Percentiles rank a stretch among this genome's conserved stretches.
Evolutionary conservation across 208 protist genomes (phyloP).

Genomic region (Leishmania aethiopica): DNA sequence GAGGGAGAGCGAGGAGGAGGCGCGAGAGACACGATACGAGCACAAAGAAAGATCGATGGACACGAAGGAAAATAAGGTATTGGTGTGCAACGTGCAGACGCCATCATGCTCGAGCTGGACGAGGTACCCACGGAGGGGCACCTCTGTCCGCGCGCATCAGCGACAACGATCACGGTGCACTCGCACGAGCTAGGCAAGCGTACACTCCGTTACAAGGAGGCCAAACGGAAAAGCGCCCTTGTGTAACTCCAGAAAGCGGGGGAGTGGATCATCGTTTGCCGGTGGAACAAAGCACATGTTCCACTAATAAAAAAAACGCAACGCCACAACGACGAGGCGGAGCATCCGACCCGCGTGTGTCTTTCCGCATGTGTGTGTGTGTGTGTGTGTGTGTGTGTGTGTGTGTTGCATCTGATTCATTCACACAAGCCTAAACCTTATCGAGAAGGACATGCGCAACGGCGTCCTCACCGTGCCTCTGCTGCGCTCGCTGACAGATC

Average conservation of each 20-base stretch:
- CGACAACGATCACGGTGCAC: not conserved
- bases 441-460: too few species aligned
- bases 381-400: not conserved
- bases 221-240: not conserved
- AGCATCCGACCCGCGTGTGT: not conserved
- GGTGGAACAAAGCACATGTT: not conserved
- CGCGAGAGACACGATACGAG: not conserved
- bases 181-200: not conserved
- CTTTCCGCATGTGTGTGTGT: not conserved
- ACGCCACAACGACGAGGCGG: not conserved
- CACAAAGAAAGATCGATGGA: not conserved
- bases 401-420: not conserved
- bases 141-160: not conserved
- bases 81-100: not conserved
- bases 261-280: not conserved
- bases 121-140: not conserved
- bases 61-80: not conserved
- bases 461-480: not conserved
- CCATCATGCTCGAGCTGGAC: not conserved
- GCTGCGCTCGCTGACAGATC: conserved; percentile 18
- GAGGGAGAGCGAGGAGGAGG: not conserved
- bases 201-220: not conserved
- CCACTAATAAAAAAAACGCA: not conserved
- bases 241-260: not conserved
- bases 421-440: not conserved